These are phyloP conservation scores for Phytophthora niederhauseri DNA, from an alignment of 352 stramenopile species.

Conservation along the genomic window DNA sequence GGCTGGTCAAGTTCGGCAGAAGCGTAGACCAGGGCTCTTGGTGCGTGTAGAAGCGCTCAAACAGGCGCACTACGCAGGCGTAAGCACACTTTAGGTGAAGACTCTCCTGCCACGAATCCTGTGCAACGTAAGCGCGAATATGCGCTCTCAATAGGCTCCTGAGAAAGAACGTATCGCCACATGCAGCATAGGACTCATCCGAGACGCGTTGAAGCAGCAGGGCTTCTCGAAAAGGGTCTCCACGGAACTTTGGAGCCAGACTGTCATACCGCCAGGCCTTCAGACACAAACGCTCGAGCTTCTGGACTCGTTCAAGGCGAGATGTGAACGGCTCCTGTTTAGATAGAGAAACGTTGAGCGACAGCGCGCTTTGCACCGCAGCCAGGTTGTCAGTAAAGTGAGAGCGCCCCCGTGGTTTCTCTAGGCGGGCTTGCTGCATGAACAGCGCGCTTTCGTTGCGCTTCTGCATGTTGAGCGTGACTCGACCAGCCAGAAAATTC, in stretches of 20 bases:
- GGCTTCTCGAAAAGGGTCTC: constrained; percentile 55
- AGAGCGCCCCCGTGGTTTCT: constrained; percentile 16
- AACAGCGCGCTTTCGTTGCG: constrained; percentile 23
- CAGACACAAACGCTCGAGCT: constrained; percentile 69
- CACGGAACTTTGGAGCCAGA: constrained; percentile 38
- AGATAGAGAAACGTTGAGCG: constrained; percentile 35
- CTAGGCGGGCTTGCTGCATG: constrained; percentile 42
- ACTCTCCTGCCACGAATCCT: constrained; percentile 33
- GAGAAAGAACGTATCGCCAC: constrained; percentile 61
- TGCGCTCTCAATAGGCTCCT: constrained; percentile 56
- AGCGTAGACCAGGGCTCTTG: constrained; percentile 16
- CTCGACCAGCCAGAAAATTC: constrained; percentile 39
- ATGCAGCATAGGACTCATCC: constrained; percentile 44
- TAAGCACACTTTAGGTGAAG: constrained; percentile 47
- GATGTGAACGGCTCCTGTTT: constrained; percentile 45
- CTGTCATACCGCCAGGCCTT: constrained; percentile 64
- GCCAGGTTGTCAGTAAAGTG: constrained; percentile 33
- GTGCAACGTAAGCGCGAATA: constrained; percentile 46
- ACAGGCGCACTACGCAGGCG: constrained; percentile 34
- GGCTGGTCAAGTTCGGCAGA: constrained; percentile 13
- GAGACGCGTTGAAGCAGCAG: constrained; percentile 65
- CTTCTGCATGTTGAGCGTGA: constrained; percentile 28
- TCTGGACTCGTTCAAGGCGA: constrained; percentile 50
- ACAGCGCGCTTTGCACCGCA: constrained; percentile 46
- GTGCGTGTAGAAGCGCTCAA: constrained; percentile 41